A percentile compares a stretch with the other conserved stretches of the same genome.
These are phyloP conservation scores for Suaeda aralocaspica DNA, from an alignment of 148 eudicot genomes.

Conservation along the genomic window DNA sequence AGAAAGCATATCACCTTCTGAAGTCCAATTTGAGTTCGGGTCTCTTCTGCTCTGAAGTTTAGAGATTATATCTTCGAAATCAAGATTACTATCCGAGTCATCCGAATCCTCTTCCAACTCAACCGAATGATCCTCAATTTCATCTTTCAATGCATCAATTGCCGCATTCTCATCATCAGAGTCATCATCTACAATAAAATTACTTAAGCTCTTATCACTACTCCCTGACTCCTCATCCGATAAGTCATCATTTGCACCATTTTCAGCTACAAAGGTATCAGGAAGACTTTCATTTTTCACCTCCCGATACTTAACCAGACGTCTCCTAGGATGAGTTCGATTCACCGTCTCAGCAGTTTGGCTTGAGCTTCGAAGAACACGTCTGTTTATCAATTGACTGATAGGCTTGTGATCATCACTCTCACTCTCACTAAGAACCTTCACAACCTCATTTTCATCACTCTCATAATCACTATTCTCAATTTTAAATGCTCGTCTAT, in stretches of 20 bases:
- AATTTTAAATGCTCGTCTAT: slow-evolving; percentile 21
- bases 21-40: slow-evolving; percentile 51
- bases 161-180: slow-evolving; percentile 33
- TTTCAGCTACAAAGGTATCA: slow-evolving; percentile 21
- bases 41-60: slow-evolving; percentile 39
- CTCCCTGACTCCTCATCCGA: slow-evolving; percentile 35
- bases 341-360: slow-evolving; percentile 4
- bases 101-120: slow-evolving; percentile 38
- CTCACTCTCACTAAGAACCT: background rate
- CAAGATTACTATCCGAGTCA: slow-evolving; percentile 33
- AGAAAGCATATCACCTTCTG: slow-evolving; percentile 76
- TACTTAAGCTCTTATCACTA: slow-evolving; percentile 19
- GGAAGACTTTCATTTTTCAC: slow-evolving; percentile 6
- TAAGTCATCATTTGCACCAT: slow-evolving; percentile 32
- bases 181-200: slow-evolving; percentile 34
- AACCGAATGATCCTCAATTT: slow-evolving; percentile 26
- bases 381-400: slow-evolving; percentile 31
- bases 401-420: slow-evolving; percentile 63
- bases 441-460: slow-evolving; percentile 12
- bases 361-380: slow-evolving; percentile 13
- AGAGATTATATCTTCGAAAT: slow-evolving; percentile 43
- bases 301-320: slow-evolving; percentile 31
- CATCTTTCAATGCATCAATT: slow-evolving; percentile 16
- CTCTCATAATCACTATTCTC: slow-evolving; percentile 16
- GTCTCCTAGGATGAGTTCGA: slow-evolving; percentile 30